Conservation (phyloP, 441 rosid species). For the Cnidoscolus chayamansa region DNA sequence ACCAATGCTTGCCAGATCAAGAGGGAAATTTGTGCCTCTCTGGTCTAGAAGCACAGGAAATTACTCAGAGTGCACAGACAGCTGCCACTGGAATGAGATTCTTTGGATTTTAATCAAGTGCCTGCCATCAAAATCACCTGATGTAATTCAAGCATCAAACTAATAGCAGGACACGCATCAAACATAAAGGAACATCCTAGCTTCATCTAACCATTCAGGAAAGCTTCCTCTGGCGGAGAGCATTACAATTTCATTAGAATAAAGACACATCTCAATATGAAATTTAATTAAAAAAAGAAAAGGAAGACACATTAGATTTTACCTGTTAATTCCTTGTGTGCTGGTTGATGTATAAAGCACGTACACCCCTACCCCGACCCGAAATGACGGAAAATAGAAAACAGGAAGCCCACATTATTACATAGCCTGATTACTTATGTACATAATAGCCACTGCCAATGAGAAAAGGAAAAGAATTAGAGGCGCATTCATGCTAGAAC, state of each 20-base stretch:
- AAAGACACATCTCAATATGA: background rate
- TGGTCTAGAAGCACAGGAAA: background rate
- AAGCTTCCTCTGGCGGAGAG: background rate
- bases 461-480: constrained; percentile 5
- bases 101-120: background rate
- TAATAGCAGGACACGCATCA: background rate
- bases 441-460: constrained; percentile 32
- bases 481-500: background rate
- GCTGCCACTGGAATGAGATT: background rate
- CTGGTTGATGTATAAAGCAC: constrained; percentile 12
- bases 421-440: constrained; percentile 13
- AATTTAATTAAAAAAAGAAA: background rate
- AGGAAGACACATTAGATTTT: background rate
- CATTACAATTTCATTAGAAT: background rate
- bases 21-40: no score
- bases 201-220: background rate
- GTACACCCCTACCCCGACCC: background rate
- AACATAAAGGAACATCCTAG: background rate
- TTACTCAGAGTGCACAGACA: background rate
- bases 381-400: background rate
- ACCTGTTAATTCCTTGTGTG: constrained; percentile 22
- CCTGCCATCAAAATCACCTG: constrained; percentile 8
- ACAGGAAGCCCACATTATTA: background rate
- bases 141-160: background rate
- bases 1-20: background rate